phyloP scores from a whole-genome alignment of 306 rosid genomes.

The Datisca glomerata region DNA sequence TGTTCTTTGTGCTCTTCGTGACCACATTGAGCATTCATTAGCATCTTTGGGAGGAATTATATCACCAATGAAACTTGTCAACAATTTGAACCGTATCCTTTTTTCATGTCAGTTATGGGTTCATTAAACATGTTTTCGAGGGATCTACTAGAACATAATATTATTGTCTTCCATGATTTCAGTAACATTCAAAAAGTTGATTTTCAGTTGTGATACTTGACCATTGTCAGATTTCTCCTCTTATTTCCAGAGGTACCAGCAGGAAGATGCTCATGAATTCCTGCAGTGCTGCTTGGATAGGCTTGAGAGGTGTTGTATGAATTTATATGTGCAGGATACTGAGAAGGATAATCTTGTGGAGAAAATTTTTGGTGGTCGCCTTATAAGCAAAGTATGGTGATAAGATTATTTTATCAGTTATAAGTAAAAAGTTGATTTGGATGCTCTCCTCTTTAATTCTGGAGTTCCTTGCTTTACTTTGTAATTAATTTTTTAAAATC shows the following conservation, averaged over 20 bases:
- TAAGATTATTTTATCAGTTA: slow-evolving; percentile 6
- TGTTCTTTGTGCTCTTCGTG: slow-evolving; percentile 51
- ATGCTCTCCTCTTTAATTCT: background rate
- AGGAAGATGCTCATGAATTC: slow-evolving; percentile 95
- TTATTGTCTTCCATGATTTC: too few relatives aligned
- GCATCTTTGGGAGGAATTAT: slow-evolving; percentile 27
- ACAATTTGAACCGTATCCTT: slow-evolving; percentile 78
- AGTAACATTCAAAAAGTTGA: background rate
- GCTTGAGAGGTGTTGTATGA: slow-evolving; percentile 41
- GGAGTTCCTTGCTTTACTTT: slow-evolving; percentile 2
- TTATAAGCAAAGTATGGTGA: slow-evolving; percentile 52
- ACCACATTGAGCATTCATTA: slow-evolving; percentile 40
- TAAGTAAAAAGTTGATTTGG: too few relatives aligned
- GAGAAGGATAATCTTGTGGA: slow-evolving; percentile 43
- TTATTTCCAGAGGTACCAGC: slow-evolving; percentile 47
- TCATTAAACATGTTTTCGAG: too few relatives aligned
- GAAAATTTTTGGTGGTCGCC: slow-evolving; percentile 69
- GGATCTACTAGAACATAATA: too few relatives aligned
- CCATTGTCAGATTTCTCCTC: slow-evolving; percentile 48
- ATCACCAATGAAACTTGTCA: slow-evolving; percentile 42
- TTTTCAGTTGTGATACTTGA: slow-evolving; percentile 37
- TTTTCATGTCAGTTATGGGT: too few relatives aligned
- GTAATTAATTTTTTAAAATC: background rate
- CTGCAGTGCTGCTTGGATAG: slow-evolving; percentile 74
- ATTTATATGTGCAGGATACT: slow-evolving; percentile 15